Evolutionary conservation across 805 yeast species (phyloP).

Genomic region (Candida schatavii): DNA sequence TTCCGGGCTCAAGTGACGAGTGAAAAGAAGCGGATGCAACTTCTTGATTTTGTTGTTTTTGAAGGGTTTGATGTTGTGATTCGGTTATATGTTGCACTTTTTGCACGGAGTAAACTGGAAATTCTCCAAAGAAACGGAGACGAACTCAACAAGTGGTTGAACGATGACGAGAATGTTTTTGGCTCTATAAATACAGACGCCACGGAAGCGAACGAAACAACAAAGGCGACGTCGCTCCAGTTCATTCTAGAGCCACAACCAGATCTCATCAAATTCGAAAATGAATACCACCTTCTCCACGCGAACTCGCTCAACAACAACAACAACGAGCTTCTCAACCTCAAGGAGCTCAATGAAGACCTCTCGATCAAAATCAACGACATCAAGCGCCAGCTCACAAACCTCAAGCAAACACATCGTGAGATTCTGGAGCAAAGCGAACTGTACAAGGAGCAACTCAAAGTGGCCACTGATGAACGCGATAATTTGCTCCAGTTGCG

Average conservation of each 20-base stretch:
- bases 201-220: constrained; percentile 6
- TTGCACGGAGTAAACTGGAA: constrained; percentile 13
- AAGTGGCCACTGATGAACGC: constrained; percentile 18
- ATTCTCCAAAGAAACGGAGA: constrained; percentile 22
- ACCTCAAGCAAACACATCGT: constrained; percentile 30
- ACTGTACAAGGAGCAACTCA: constrained; percentile 20
- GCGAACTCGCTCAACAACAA: constrained; percentile 37
- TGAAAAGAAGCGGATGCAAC: constrained; percentile 6
- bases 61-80: constrained; percentile 39
- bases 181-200: background rate
- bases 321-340: constrained; percentile 34
- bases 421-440: constrained; percentile 36
- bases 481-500: constrained; percentile 13
- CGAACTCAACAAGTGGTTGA: constrained; percentile 20
- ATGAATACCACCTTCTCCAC: constrained; percentile 36
- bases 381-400: constrained; percentile 25
- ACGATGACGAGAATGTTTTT: constrained; percentile 16
- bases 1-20: constrained; percentile 15
- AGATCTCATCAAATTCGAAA: constrained; percentile 31
- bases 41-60: constrained; percentile 36
- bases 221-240: constrained; percentile 1
- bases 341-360: constrained; percentile 36
- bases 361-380: constrained; percentile 25
- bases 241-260: constrained; percentile 19
- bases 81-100: constrained; percentile 24